Conservation (phyloP, 345 rosid genomes). For the Gynandropsis gynandra region DNA sequence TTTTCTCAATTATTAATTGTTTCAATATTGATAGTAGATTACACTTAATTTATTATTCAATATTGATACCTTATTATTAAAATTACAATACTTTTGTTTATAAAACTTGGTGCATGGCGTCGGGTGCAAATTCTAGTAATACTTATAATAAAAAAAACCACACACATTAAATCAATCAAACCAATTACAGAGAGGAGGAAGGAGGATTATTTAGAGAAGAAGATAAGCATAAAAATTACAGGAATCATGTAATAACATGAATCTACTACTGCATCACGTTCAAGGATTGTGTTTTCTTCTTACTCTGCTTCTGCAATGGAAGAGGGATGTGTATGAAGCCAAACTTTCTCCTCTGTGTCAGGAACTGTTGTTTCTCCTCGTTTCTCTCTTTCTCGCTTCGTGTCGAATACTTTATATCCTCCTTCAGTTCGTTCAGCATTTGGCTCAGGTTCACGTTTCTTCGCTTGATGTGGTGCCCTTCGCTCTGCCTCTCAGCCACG, state of each 20-base stretch:
- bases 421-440: constrained; percentile 77
- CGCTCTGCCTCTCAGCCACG: constrained; percentile 27
- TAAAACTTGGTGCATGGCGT: too few species aligned
- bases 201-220: too few species aligned
- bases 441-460: constrained; percentile 73
- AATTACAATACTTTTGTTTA: too few species aligned
- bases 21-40: too few species aligned
- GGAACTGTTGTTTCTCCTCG: constrained; percentile 41
- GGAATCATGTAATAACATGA: constrained; percentile 6
- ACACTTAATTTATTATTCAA: too few species aligned
- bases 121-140: too few species aligned
- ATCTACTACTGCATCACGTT: constrained; percentile 18
- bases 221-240: too few species aligned
- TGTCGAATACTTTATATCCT: constrained; percentile 43
- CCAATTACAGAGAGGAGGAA: too few species aligned
- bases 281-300: constrained; percentile 47
- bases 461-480: constrained; percentile 36
- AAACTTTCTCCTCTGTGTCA: constrained; percentile 63
- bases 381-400: constrained; percentile 36
- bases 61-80: too few species aligned
- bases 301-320: constrained; percentile 61
- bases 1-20: too few species aligned
- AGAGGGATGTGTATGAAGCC: constrained; percentile 84
- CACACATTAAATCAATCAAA: too few species aligned
- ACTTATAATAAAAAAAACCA: too few species aligned